Base-by-base conservation (phyloP, 768 basidiomycete species). In the Suillus weaverae region DNA sequence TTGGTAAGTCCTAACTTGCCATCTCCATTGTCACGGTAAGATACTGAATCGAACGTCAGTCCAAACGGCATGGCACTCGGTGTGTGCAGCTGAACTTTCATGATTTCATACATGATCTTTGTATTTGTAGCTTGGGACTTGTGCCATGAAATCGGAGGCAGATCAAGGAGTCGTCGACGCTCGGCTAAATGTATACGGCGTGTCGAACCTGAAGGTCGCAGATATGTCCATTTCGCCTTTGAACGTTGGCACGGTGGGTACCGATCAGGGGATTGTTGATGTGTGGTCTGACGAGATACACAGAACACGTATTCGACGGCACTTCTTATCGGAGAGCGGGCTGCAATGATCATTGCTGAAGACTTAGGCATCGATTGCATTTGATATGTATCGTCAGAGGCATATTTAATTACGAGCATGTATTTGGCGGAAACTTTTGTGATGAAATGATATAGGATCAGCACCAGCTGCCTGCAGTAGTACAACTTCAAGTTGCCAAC, bases 111-210 rank as follows among this genome's bases (percentile, higher is more conserved):
- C 57, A 46, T 26, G 64, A 11, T 9, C 13, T 16, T 30, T 57
- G 4, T 46, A 33, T 51, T 1, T 46, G 3, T 62, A 88, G 86
- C 77, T 87, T 18, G 88, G 88, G 50, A 89, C 88, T 0, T 89
- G 87, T 64, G 83, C 86, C 0, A 89, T 90, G 88, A 88, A 87
- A 70, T 81, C 86, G 3, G 80, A 82, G 22, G 79, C 84, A 18
- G 63, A 80, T 46, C 83, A 82, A 5, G 89, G 88, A 14, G 89
- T 90, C 5, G 86, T 91, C 11, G 86, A 91, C 70, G 57, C 82
- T 36, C 76, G 76, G n/a, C 74, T 90, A 43, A 86, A 86, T 66
- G 87, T 91, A 18, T 89, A 90, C 66, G 87, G 86, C 0, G 79
- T 85, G 1, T 67, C 76, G 67, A 81, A 81, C 35, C 76, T 90